phyloP scores from a whole-genome alignment of 2,329 filamentous ascomycete genomes.

The Nemania serpens region DNA sequence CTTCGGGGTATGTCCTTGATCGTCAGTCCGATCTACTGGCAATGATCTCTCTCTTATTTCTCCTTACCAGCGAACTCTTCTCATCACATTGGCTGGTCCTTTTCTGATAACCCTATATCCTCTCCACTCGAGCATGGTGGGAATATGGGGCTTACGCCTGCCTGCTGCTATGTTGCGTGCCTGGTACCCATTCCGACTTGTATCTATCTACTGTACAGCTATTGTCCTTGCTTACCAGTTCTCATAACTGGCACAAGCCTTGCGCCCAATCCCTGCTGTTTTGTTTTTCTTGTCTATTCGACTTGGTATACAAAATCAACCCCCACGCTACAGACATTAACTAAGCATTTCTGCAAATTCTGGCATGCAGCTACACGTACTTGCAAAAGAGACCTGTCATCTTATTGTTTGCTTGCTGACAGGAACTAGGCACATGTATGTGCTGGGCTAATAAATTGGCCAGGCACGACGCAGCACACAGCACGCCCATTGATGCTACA shows the following conservation, averaged over 20 bases:
- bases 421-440: neutral
- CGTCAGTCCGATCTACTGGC: neutral
- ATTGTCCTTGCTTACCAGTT: too few relatives aligned
- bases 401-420: neutral
- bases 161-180: neutral
- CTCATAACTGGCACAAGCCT: too few relatives aligned
- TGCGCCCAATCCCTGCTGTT: neutral
- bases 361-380: constrained; percentile 1
- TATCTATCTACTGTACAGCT: too few relatives aligned
- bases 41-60: neutral
- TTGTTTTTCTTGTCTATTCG: too few relatives aligned
- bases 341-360: neutral
- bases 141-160: neutral
- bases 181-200: neutral
- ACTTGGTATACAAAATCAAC: too few relatives aligned
- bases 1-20: constrained; percentile 1
- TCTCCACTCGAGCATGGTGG: neutral
- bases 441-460: constrained; percentile 13
- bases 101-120: neutral
- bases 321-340: too few relatives aligned
- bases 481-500: constrained; percentile 9
- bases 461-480: constrained; percentile 16
- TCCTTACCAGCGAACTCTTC: too few relatives aligned
- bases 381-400: neutral
- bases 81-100: neutral